Conservation (phyloP, 768 basidiomycete genomes). For the Pholiota conissans region DNA sequence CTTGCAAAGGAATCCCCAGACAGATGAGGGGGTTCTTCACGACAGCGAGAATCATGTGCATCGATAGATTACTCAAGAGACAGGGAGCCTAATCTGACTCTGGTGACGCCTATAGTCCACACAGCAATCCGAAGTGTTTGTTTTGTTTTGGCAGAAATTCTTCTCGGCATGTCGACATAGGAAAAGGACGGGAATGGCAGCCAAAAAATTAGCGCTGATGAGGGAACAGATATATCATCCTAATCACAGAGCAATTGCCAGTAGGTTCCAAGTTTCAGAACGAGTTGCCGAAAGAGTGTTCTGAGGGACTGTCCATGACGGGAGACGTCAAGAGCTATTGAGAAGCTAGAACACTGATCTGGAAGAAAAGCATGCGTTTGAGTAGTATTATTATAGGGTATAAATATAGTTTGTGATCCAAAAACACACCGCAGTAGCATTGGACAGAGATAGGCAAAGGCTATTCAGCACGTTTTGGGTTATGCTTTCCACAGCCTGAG, state of each 20-base stretch:
- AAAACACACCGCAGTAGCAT: constrained; percentile 1
- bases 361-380: neutral
- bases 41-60: neutral
- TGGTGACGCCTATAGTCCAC: neutral
- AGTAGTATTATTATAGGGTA: constrained; percentile 7
- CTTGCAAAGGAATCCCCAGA: neutral
- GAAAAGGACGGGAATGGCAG: neutral
- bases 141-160: neutral
- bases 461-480: neutral
- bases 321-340: neutral
- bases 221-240: neutral
- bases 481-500: neutral
- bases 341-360: neutral
- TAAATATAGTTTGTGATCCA: constrained; percentile 10
- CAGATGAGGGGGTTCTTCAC: neutral
- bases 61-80: neutral
- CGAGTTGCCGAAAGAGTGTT: neutral
- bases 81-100: neutral
- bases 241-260: neutral
- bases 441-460: neutral
- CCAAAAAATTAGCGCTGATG: neutral
- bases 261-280: neutral
- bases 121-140: neutral
- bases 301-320: neutral
- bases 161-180: neutral